Conservation (phyloP, 106 monocot species). For the Agapanthus africanus region DNA sequence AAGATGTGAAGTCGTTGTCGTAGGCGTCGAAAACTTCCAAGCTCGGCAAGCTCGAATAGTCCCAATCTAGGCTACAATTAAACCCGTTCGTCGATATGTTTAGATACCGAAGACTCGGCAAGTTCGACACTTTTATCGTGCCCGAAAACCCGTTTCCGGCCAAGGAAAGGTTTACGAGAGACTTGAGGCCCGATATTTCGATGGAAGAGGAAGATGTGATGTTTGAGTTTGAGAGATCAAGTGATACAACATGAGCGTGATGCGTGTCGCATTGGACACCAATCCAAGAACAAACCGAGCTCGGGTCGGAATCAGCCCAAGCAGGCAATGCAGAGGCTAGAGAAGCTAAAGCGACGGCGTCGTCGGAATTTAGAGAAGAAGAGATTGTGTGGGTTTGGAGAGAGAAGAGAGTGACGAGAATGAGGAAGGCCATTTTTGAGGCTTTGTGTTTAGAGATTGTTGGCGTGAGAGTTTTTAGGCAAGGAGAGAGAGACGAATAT, state of each 20-base stretch:
- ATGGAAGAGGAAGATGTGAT: slow-evolving; percentile 30
- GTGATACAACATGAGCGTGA: slow-evolving; percentile 23
- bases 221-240: slow-evolving; percentile 60
- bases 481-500: slow-evolving; percentile 26
- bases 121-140: slow-evolving; percentile 27
- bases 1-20: slow-evolving; percentile 89
- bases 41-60: slow-evolving; percentile 40
- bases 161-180: slow-evolving; percentile 61
- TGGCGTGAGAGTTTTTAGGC: not conserved
- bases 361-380: slow-evolving; percentile 23
- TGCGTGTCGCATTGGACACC: slow-evolving; percentile 46
- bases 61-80: slow-evolving; percentile 51
- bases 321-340: slow-evolving; percentile 20
- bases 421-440: not conserved
- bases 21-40: slow-evolving; percentile 83
- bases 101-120: slow-evolving; percentile 50
- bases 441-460: not conserved
- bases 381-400: not conserved
- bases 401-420: not conserved
- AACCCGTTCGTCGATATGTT: slow-evolving; percentile 85
- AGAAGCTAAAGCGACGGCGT: slow-evolving; percentile 33
- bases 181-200: slow-evolving; percentile 39
- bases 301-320: slow-evolving; percentile 38
- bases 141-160: slow-evolving; percentile 53
- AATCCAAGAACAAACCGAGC: slow-evolving; percentile 59